phyloP scores from a whole-genome alignment of 179 eudicot species.

The Vitellaria paradoxa region DNA sequence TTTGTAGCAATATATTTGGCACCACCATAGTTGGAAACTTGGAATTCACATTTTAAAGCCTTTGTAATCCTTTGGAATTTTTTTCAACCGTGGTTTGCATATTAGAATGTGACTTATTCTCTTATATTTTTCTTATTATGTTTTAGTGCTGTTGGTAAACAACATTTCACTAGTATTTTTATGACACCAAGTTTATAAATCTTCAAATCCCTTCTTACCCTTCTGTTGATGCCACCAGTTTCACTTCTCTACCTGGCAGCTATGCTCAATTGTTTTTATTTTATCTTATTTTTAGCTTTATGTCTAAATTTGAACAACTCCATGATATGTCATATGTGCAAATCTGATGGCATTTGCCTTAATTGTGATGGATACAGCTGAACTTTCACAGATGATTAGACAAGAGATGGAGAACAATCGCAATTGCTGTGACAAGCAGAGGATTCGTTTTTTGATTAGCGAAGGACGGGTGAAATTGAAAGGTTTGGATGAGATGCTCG shows the following conservation, averaged over 20 bases:
- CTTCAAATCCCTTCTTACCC: not conserved
- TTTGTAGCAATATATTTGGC: not conserved
- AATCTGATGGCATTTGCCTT: not conserved
- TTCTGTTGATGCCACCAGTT: not conserved
- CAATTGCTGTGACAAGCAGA: constrained; percentile 71
- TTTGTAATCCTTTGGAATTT: too few relatives aligned
- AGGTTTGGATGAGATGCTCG: constrained; percentile 81
- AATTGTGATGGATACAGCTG: constrained; percentile 42
- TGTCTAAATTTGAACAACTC: not conserved
- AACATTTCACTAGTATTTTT: too few relatives aligned
- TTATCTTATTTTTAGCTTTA: not conserved
- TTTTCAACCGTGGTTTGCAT: too few relatives aligned
- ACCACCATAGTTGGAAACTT: not conserved
- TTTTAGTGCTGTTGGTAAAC: too few relatives aligned
- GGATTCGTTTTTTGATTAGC: constrained; percentile 71
- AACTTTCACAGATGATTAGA: constrained; percentile 63
- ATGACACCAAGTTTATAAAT: too few relatives aligned
- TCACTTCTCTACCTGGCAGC: not conserved
- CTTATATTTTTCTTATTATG: too few relatives aligned
- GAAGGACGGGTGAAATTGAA: constrained; percentile 74
- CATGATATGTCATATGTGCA: not conserved
- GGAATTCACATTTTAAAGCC: too few relatives aligned
- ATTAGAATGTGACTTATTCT: too few relatives aligned
- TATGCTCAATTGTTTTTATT: not conserved
- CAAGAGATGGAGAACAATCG: constrained; percentile 78